phyloP scores from a whole-genome alignment of 345 rosid genomes.

The Psidium guajava region DNA sequence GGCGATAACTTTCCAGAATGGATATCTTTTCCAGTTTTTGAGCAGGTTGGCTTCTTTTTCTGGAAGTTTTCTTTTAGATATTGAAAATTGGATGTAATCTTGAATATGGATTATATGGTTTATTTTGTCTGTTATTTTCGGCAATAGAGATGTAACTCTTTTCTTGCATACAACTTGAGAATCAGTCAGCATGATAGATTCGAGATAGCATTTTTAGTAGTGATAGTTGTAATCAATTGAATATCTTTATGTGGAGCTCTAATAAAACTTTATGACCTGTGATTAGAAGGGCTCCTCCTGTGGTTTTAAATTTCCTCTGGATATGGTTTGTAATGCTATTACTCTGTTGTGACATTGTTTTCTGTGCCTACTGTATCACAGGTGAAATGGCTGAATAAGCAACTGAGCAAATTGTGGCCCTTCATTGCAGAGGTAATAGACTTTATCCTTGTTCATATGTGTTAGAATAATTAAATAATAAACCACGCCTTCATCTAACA shows the following conservation, averaged over 20 bases:
- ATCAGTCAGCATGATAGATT: not conserved
- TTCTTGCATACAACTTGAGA: not conserved
- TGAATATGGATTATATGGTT: not conserved
- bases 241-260: not conserved
- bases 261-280: not conserved
- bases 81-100: not conserved
- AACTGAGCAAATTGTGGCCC: slow-evolving; percentile 92
- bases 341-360: not conserved
- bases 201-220: not conserved
- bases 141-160: not conserved
- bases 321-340: not conserved
- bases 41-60: slow-evolving; percentile 49
- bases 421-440: slow-evolving; percentile 79
- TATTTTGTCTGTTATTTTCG: not conserved
- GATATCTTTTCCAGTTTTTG: slow-evolving; percentile 98
- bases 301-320: not conserved
- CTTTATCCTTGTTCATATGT: not conserved
- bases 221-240: not conserved
- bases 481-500: too few relatives aligned
- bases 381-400: slow-evolving; percentile 99
- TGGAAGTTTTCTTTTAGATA: not conserved
- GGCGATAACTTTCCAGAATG: slow-evolving; percentile 95
- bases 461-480: too few relatives aligned
- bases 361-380: slow-evolving; percentile 19
- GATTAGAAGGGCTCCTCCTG: not conserved